phyloP scores from a whole-genome alignment of 2,329 filamentous ascomycete genomes.

The Gaeumannomyces tritici region DNA sequence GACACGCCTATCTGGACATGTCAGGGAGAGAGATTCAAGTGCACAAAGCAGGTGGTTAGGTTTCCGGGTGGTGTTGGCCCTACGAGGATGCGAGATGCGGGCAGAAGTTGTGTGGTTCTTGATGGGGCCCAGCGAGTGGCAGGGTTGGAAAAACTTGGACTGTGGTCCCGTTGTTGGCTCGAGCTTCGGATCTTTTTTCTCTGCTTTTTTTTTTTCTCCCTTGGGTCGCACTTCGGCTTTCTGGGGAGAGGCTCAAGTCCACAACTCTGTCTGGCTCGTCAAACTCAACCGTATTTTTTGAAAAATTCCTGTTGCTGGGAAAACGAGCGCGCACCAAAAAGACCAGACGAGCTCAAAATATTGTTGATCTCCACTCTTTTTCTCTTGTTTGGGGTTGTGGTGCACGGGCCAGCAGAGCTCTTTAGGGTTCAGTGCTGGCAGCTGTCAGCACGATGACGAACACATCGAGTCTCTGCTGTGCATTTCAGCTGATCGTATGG shows the following conservation, averaged over 20 bases:
- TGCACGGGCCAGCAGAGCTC: not conserved
- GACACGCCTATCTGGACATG: slow-evolving; percentile 5
- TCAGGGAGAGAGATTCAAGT: not conserved
- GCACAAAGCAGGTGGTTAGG: not conserved
- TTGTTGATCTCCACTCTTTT: not conserved
- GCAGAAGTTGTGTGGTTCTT: not conserved
- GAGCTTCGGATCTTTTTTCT: not conserved
- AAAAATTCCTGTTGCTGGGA: not conserved
- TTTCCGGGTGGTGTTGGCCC: not conserved
- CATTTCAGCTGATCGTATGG: not conserved
- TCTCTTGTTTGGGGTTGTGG: not conserved
- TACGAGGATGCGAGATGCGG: not conserved
- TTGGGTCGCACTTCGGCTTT: not conserved
- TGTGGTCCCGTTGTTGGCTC: not conserved
- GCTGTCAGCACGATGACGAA: not conserved
- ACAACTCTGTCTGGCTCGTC: not conserved
- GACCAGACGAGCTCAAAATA: not conserved
- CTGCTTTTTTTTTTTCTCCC: not conserved
- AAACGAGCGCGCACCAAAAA: not conserved
- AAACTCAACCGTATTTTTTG: not conserved
- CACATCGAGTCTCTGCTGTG: not conserved
- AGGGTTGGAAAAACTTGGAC: not conserved
- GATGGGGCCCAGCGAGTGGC: not conserved
- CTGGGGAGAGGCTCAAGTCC: not conserved
- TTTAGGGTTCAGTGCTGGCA: not conserved